Evolutionary conservation across 148 eudicot genomes (phyloP).

Genomic region (Rhododendron ferrugineum): DNA sequence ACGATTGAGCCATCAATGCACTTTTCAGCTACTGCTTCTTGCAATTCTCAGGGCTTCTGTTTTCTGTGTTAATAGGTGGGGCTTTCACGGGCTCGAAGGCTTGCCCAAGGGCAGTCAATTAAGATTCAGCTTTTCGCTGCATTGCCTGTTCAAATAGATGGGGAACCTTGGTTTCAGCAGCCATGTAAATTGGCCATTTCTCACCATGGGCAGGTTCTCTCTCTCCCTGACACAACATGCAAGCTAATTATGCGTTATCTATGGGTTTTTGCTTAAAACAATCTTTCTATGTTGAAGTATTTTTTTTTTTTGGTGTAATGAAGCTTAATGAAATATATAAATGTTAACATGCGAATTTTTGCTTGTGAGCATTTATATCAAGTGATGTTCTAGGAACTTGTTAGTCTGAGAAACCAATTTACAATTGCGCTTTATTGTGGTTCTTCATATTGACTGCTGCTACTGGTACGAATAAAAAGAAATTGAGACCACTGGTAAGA

Average conservation of each 20-base stretch:
- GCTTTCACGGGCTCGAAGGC: conserved; percentile 86
- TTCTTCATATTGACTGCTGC: neutral
- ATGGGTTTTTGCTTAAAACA: neutral
- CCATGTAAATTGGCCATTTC: conserved; percentile 76
- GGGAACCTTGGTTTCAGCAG: conserved; percentile 92
- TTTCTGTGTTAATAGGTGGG: conserved; percentile 56
- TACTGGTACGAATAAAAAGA: neutral
- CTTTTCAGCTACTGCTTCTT: neutral
- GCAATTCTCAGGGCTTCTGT: neutral
- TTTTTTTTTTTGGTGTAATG: neutral
- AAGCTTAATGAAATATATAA: neutral
- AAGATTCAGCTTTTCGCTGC: conserved; percentile 77
- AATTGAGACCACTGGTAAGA: neutral
- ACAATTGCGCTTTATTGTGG: neutral
- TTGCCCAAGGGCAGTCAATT: conserved; percentile 87
- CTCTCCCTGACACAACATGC: neutral
- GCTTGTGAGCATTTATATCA: neutral
- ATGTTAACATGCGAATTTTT: neutral
- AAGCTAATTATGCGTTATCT: neutral
- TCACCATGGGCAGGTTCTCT: conserved; percentile 64
- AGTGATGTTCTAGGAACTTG: neutral
- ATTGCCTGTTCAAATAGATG: conserved; percentile 93
- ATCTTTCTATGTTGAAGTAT: neutral
- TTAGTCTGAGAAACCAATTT: neutral
- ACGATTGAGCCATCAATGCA: neutral